Base-by-base conservation (phyloP, 257 asterid genomes). In the Oldenlandia corymbosa region DNA sequence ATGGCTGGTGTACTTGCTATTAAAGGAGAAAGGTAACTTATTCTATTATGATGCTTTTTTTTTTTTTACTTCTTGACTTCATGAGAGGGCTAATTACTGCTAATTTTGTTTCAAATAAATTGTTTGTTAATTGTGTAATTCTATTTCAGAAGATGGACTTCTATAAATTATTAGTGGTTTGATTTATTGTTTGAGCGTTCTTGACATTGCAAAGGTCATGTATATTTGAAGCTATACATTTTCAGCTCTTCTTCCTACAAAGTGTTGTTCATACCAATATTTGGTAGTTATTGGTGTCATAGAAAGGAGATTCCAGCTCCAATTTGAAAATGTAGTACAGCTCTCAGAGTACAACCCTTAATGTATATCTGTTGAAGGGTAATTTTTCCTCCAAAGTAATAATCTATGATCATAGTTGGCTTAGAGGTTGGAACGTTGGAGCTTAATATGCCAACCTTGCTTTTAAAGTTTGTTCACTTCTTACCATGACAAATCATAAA, bases 1-100 rank as follows among this genome's bases (percentile, higher is more conserved):
- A 87, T 92, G 95, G 96, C 89, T 2, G 97, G 96, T 23, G 81
- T 82, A 62, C 93, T 87, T 79, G 79, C 93, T 43, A 70, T 92
- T 64, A 89, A 79, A 76, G 95, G 89, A 65, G 93, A 88, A 76
- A 86, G 91, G 95, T 86, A 48, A 48, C 72, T 45, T 36, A 1
- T 23, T 30, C 53, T 11, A 18, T 42, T 61, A 8, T 45, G 20
- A 24, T 0, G 39, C 6, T 10, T 36, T 24, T 14, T 9, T 64
- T 10, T 36, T 24, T 14, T 9, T 64, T 9, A 23, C 17, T 47
- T 49, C 59, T 34, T 64, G 43, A 0, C 51, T 16, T 13, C 26
- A 5, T 1, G 13, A 24, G 53, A 31, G 36, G 48, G 52, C 39
- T 26, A 32, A 48, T 37, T 59, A 26, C 62, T 59, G 13, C 54